Conservation (phyloP, 345 rosid genomes). For the Chamaenerion angustifolium region DNA sequence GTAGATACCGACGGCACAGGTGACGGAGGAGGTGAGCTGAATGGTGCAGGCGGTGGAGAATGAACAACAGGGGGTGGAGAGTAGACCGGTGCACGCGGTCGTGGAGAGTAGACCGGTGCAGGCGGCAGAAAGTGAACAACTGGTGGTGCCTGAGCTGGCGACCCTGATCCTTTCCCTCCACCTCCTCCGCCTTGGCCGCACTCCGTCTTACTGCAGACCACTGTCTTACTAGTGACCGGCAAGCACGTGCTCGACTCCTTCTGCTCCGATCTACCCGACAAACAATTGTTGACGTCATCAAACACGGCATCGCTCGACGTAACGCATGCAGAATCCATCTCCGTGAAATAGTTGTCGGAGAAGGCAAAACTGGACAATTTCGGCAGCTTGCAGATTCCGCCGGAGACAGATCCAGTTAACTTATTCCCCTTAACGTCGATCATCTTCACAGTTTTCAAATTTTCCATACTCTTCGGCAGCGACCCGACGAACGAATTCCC, state of each 20-base stretch:
- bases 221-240: constrained; percentile 32
- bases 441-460: constrained; percentile 19
- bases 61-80: constrained; percentile 7
- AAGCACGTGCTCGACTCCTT: constrained; percentile 22
- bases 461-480: constrained; percentile 25
- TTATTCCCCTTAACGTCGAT: constrained; percentile 38
- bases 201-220: constrained; percentile 55
- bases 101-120: too few species aligned
- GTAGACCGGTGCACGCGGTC: background rate
- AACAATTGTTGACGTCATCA: constrained; percentile 41
- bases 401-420: constrained; percentile 46
- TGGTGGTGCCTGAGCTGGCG: background rate
- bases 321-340: constrained; percentile 31
- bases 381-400: constrained; percentile 43
- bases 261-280: constrained; percentile 35
- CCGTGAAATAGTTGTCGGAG: constrained; percentile 44
- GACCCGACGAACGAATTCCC: constrained; percentile 34
- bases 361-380: constrained; percentile 35
- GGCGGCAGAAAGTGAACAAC: background rate
- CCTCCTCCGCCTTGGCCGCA: too few species aligned
- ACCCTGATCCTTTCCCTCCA: constrained; percentile 1
- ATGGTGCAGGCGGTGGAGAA: constrained; percentile 1
- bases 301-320: constrained; percentile 16
- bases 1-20: too few species aligned
- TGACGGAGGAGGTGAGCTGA: constrained; percentile 4